Conservation (phyloP, 345 rosid genomes). For the Syzygium grande region DNA sequence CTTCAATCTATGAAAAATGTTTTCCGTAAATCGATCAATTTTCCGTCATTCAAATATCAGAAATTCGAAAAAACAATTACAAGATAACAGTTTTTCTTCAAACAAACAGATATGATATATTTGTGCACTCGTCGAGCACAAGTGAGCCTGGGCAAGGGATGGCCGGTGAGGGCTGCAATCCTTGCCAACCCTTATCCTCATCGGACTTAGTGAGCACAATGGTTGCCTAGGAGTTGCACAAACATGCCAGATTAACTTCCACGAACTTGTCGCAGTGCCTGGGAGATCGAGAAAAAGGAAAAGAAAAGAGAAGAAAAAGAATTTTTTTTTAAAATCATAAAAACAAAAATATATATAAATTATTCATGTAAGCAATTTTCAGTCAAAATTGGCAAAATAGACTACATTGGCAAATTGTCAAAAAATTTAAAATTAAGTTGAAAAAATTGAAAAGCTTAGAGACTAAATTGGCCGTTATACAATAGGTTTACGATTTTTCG, state of each 20-base stretch:
- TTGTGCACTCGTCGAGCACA: neutral
- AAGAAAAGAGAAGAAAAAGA: neutral
- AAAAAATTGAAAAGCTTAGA: neutral
- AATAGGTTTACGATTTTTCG: neutral
- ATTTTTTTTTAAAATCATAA: neutral
- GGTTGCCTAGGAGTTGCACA: neutral
- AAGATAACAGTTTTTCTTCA: neutral
- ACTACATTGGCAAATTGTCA: neutral
- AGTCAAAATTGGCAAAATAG: rapidly evolving
- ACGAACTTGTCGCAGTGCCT: neutral
- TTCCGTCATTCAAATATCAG: neutral
- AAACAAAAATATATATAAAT: neutral
- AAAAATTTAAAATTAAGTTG: neutral
- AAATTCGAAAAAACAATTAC: neutral
- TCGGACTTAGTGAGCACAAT: neutral
- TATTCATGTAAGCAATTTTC: neutral
- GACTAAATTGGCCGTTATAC: neutral
- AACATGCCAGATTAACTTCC: neutral
- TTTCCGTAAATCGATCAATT: neutral
- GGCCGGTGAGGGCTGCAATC: rapidly evolving
- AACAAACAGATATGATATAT: neutral
- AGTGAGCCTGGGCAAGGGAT: too few relatives aligned
- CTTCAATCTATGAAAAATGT: neutral
- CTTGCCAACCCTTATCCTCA: neutral
- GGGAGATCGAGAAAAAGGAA: neutral